Base-by-base conservation (phyloP, 2,329 filamentous ascomycete species). In the Niveomyces coronatus region DNA sequence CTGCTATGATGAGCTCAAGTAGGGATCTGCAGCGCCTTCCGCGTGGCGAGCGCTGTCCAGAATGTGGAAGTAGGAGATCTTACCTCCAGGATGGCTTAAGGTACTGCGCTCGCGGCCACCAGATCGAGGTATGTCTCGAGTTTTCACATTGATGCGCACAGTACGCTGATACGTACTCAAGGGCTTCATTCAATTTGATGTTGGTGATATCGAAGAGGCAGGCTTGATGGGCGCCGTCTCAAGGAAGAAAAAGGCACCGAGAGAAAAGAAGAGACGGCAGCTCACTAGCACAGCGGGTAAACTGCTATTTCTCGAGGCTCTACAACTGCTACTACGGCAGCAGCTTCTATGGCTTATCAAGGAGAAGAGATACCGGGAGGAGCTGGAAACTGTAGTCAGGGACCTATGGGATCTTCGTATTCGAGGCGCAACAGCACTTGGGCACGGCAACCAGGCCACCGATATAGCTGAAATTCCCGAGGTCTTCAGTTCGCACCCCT, bases 331-430 rank as follows among this genome's bases (percentile, higher is more conserved):
- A 33, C 64, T 98, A 19, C 78, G 87, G 55, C 85, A 82, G 53
- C 89, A 96, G 63, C 63, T 85, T 13, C 62, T 74, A 52, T 88
- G 81, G 68, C 65, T 96, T 20, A 65, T 94, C 11, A 63, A 73
- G 16, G 64, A 69, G 5, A 78, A 79, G 53, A 71, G 73, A 0
- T 70, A 91, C 33, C 79, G 81, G 2, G 57, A 66, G 4, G 82
- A 94, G 49, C 67, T 95, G 10, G 86, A 94, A 65, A 79, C 65
- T 7, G 68, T 94, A 9, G 77, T 93, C 5, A 76, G 79, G 42
- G 87, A 94, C 54, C 70, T 98, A 11, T 98, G 91, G 89, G 70
- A 80, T 37, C 62, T 95, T 35, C 75, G 85, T 5, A 64, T 69
- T 3, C 61, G 71, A 26, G 62, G 61, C 15, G 61, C 53, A 57